These are phyloP conservation scores for Rhodosporidiobolus sp. DNA, from an alignment of 768 basidiomycete genomes.

Conservation along the genomic window DNA sequence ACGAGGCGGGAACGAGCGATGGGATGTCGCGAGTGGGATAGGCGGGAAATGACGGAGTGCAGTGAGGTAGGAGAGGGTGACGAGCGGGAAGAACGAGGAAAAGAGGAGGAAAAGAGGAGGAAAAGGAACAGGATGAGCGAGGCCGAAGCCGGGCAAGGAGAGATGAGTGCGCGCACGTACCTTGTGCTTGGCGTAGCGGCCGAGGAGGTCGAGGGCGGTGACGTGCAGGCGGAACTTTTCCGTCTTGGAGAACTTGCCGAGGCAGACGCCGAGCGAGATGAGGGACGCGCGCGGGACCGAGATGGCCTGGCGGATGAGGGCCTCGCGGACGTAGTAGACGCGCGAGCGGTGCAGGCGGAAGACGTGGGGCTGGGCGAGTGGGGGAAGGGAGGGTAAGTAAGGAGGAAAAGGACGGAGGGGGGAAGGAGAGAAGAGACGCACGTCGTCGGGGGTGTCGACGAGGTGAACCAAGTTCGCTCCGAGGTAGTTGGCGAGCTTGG, in stretches of 20 bases:
- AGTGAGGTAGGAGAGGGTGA: background rate
- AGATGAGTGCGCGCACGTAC: too few relatives aligned
- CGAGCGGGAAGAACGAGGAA: background rate
- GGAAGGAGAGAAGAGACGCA: background rate
- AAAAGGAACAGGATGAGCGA: too few relatives aligned
- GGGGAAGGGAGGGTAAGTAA: background rate
- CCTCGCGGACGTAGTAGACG: slow-evolving; percentile 94
- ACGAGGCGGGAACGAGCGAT: background rate
- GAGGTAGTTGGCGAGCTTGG: slow-evolving; percentile 96
- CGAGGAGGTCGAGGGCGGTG: slow-evolving; percentile 85
- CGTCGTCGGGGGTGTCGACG: slow-evolving; percentile 39
- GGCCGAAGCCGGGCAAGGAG: too few relatives aligned
- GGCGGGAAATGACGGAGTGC: too few relatives aligned
- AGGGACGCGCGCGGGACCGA: slow-evolving; percentile 90
- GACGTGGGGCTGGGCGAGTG: slow-evolving; percentile 31
- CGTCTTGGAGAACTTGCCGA: slow-evolving; percentile 94
- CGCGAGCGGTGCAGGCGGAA: slow-evolving; percentile 87
- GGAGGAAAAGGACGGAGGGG: background rate
- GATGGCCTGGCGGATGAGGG: slow-evolving; percentile 86
- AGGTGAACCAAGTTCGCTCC: slow-evolving; percentile 89
- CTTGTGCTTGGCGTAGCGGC: slow-evolving; percentile 97
- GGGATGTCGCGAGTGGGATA: too few relatives aligned
- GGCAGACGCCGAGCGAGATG: slow-evolving; percentile 88
- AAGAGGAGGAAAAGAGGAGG: background rate
- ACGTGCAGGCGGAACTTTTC: slow-evolving; percentile 98